Evolutionary conservation across 2,329 filamentous ascomycete species (phyloP).

Genomic region (Diaporthe ilicicola): DNA sequence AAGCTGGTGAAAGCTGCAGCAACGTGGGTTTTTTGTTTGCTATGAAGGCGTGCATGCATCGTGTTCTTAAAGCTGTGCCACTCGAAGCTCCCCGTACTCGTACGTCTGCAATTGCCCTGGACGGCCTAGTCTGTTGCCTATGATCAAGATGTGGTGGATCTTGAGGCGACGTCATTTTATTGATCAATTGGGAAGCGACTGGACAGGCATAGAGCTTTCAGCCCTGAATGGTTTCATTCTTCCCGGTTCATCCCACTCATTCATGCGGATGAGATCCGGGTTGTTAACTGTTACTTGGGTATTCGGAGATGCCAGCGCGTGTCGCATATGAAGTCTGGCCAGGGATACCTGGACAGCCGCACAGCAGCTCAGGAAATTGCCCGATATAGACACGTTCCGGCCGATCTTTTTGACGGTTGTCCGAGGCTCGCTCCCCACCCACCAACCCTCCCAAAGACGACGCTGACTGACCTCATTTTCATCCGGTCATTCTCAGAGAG

Average conservation of each 20-base stretch:
- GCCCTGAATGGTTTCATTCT: conserved; percentile 2
- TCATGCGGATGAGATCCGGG: background rate
- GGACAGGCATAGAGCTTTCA: background rate
- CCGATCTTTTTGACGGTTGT: background rate
- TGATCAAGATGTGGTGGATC: background rate
- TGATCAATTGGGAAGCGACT: background rate
- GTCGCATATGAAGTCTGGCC: background rate
- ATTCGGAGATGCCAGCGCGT: background rate
- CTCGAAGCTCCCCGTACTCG: background rate
- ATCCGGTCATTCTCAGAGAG: background rate
- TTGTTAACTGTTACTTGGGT: conserved; percentile 10
- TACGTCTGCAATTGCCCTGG: background rate
- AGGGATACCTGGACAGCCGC: background rate
- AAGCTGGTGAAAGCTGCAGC: background rate
- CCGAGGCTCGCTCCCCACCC: background rate
- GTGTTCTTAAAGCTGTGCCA: background rate
- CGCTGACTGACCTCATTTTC: background rate
- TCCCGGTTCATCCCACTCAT: background rate
- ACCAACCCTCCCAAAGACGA: too few relatives aligned
- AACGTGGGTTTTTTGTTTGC: background rate
- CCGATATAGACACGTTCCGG: background rate
- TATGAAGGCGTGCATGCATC: background rate
- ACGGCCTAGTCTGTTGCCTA: background rate
- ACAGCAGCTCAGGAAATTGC: conserved; percentile 10
- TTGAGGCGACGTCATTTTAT: conserved; percentile 4